Evolutionary conservation across 768 basidiomycete species (phyloP), one percentile per base, ranked within the genome.

Genomic region (Mycena chlorophos): DNA sequence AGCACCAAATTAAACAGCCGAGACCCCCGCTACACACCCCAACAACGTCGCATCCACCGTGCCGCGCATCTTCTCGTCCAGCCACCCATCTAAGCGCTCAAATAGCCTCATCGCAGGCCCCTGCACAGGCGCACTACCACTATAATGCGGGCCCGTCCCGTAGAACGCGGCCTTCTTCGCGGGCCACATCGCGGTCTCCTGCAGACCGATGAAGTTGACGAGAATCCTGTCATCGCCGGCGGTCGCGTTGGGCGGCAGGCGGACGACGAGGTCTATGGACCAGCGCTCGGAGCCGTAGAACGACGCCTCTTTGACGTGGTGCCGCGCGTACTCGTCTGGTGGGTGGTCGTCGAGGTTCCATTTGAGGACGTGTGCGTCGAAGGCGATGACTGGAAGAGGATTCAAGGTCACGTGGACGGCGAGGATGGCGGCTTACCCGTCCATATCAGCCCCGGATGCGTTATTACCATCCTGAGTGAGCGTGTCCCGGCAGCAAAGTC

Each of bases 261-360:
- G 82, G 51, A 93, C 70, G 27, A 86, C 81, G 57, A 98, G 75
- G 59, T 91, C 81, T 38, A 97, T 72, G 0, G 79, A 74, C 82
- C 91, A 95, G 0, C 78, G 75, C 54, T 91, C 83, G 10, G 79
- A 79, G 1, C 87, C 88, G 62, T 91, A 92, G 69, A 90, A 92
- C 2, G 94, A 93, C 0, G 84, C 92, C 68, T 95, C 92, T 67
- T 94, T 97, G 72, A 98, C 82, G 63, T 94, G 91, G 65, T 98
- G 96, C 6, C 94, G 81, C 5, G 81, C 81, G 61, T 78, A 74
- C 54, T 90, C 88, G 50, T 83, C 70, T 0, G 92, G 91, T 1
- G 96, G 94, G 52, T 84, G 81, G 58, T 86, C 75, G 60, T 92
- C 89, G 31, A 94, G 76, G 16, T 83, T 85, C 95, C 95, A 98